Base-by-base conservation (phyloP, 2,329 filamentous ascomycete genomes). In the Colletotrichum siamense region DNA sequence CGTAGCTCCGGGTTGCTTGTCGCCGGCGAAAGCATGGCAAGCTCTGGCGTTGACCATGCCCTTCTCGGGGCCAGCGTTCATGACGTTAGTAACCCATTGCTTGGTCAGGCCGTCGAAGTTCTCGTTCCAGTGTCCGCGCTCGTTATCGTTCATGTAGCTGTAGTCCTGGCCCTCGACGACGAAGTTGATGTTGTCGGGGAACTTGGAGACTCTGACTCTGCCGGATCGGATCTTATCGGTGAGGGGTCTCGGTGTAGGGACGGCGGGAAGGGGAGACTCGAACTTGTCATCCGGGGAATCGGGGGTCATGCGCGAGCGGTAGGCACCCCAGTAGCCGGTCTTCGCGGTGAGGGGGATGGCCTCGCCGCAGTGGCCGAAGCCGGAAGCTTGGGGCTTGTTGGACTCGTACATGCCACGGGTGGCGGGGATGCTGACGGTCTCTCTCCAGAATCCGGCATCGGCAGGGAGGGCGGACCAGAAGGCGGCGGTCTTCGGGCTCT, bases 91-190 rank as follows among this genome's bases (percentile, higher is more conserved):
- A 8, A 75, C 73, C 73, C 73, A 75, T 44, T 75, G 73, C 73
- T 75, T 75, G 28, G 73, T 72, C 7, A 75, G 15, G 30, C 73
- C 63, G 62, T 75, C 73, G 24, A 75, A 75, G 52, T 72, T 75
- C 36, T 75, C 69, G 63, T 75, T 75, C 73, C 73, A 72, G 69
- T 75, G 52, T n/a, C 15, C 36, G 68, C 68, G 72, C 61, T 75
- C 72, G 49, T 71, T 71, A 18, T 75, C 55, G 44, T 62, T 52
- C 72, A 75, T 75, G 68, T 62, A 62, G 52, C 73, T 75, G 62
- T 75, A 75, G 73, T 72, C 73, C 55, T 75, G 69, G 55, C 73
- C 73, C 55, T 75, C 73, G n/a, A 75, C 73, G 18, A 75, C 73
- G 30, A 75, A 75, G 62, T 22, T 66, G 62, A 75, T 75, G 63